Percentiles rank a stretch among this genome's conserved stretches.
These are phyloP conservation scores for Micromonas commoda DNA, from an alignment of 139 green algal genomes.

Conservation along the genomic window DNA sequence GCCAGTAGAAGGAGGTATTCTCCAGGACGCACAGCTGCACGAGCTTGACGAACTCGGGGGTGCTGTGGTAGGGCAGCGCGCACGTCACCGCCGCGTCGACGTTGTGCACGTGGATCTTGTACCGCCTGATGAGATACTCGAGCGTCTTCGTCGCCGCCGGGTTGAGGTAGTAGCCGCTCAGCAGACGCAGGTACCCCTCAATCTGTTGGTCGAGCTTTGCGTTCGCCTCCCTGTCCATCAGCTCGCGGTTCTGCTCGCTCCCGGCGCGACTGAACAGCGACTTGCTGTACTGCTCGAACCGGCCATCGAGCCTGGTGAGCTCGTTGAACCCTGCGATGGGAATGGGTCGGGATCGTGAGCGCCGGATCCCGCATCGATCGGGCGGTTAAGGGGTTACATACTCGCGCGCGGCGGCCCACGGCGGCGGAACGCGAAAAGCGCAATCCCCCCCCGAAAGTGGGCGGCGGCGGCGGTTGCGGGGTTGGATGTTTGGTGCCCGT, in stretches of 20 bases:
- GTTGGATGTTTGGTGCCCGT: background rate
- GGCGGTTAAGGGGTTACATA: too few species aligned
- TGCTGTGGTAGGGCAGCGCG: slow-evolving; percentile 78
- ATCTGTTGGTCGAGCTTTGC: slow-evolving; percentile 40
- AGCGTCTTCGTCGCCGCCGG: slow-evolving; percentile 62
- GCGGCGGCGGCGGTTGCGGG: background rate
- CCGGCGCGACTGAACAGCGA: slow-evolving; percentile 59
- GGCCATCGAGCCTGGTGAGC: slow-evolving; percentile 53
- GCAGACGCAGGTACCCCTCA: slow-evolving; percentile 55
- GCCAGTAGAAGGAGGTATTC: slow-evolving; percentile 49
- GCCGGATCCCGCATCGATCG: too few species aligned
- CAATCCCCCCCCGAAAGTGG: too few species aligned
- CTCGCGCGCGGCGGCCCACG: too few species aligned
- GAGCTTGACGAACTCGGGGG: slow-evolving; percentile 82
- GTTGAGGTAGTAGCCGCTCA: slow-evolving; percentile 67
- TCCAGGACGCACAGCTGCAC: slow-evolving; percentile 62
- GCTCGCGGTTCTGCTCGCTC: slow-evolving; percentile 48
- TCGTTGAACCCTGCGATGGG: slow-evolving; percentile 63
- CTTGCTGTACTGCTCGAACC: slow-evolving; percentile 55
- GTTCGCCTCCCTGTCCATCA: slow-evolving; percentile 50
- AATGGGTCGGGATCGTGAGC: too few species aligned
- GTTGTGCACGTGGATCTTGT: slow-evolving; percentile 75
- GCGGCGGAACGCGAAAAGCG: too few species aligned
- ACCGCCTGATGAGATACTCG: slow-evolving; percentile 79
- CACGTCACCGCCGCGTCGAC: slow-evolving; percentile 61